These are phyloP conservation scores for Coemansia sp. DNA, from an alignment of 192 early-diverging fungal species.

Conservation along the genomic window DNA sequence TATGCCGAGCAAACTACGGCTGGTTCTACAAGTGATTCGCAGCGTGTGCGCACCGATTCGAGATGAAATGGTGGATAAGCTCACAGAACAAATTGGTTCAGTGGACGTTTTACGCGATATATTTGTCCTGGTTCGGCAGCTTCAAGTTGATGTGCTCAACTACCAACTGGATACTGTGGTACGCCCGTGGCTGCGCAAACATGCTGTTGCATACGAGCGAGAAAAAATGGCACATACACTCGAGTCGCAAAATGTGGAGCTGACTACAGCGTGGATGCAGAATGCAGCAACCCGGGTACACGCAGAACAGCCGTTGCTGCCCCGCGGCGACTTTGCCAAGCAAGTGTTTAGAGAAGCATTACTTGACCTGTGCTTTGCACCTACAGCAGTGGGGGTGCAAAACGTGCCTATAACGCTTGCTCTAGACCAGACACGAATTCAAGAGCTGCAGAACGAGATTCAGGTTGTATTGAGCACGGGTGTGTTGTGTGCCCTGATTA, in stretches of 20 bases:
- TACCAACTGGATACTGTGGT: constrained; percentile 36
- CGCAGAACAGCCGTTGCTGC: neutral
- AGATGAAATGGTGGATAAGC: constrained; percentile 12
- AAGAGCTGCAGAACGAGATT: constrained; percentile 33
- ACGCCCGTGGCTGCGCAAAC: constrained; percentile 39
- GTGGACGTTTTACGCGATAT: constrained; percentile 9
- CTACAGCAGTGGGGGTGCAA: constrained; percentile 1
- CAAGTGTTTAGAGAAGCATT: constrained; percentile 37
- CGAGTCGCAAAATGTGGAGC: neutral
- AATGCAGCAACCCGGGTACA: constrained; percentile 11
- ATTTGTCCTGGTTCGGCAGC: constrained; percentile 27
- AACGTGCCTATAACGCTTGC: constrained; percentile 19
- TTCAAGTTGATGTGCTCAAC: constrained; percentile 39
- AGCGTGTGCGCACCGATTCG: constrained; percentile 39
- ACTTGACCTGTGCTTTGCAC: constrained; percentile 38
- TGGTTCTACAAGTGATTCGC: constrained; percentile 19
- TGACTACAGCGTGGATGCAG: constrained; percentile 28
- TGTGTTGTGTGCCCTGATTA: constrained; percentile 20
- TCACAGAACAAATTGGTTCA: constrained; percentile 2
- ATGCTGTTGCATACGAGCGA: constrained; percentile 40
- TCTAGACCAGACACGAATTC: constrained; percentile 28
- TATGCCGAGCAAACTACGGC: constrained; percentile 14
- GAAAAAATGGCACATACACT: constrained; percentile 26
- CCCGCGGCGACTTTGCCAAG: neutral
- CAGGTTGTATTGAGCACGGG: constrained; percentile 28